Conservation (phyloP, 2,329 filamentous ascomycete species). For the Sporothrix phasma region DNA sequence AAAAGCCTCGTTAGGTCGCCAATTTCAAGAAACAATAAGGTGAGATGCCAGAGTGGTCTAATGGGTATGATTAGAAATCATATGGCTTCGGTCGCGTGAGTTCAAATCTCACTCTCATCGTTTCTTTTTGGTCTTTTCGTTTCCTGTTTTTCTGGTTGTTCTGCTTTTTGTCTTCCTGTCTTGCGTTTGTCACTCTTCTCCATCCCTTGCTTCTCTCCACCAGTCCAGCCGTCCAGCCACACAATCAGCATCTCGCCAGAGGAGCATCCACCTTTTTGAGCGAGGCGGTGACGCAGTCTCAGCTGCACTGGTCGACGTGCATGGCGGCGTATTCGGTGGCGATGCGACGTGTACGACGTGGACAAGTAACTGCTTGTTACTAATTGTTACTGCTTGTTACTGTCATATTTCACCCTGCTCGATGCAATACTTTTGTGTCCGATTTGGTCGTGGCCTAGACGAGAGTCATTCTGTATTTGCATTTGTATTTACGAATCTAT, state of each 20-base stretch:
- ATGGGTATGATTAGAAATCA: neutral
- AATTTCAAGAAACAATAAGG: neutral
- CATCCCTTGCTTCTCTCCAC: neutral
- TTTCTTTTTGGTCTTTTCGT: conserved; percentile 9
- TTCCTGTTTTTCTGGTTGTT: neutral
- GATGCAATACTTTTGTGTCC: neutral
- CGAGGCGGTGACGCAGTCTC: neutral
- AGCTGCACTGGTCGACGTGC: neutral
- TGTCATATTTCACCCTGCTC: neutral
- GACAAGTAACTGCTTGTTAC: too few relatives aligned
- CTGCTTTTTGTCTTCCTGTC: neutral
- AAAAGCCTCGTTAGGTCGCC: neutral
- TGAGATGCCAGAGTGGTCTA: conserved; percentile 17
- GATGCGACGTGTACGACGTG: too few relatives aligned
- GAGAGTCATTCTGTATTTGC: too few relatives aligned
- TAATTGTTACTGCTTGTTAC: neutral
- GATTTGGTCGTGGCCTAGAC: too few relatives aligned
- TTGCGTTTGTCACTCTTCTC: too few relatives aligned
- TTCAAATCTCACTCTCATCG: neutral
- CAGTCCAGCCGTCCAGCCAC: neutral
- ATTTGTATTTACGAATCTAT: neutral
- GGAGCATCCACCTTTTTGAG: neutral
- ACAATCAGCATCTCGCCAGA: neutral
- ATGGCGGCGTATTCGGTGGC: neutral
- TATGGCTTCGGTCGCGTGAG: neutral